Evolutionary conservation across 2,329 filamentous ascomycete genomes (phyloP).

Genomic region (Zasmidium angulare): DNA sequence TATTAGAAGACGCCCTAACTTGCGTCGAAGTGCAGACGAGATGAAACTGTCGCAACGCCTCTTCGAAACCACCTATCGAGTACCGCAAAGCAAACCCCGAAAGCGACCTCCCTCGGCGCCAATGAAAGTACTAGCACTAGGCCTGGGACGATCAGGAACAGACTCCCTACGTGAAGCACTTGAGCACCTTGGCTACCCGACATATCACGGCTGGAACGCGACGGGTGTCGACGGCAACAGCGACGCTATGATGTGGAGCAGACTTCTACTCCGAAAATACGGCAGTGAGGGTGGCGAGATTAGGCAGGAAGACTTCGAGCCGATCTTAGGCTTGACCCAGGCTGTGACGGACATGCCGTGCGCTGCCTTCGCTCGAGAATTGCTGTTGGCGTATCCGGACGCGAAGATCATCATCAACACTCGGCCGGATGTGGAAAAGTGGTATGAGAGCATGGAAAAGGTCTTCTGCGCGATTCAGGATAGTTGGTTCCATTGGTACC

Average conservation of each 20-base stretch:
- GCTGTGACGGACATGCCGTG: background rate
- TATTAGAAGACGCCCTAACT: too few relatives aligned
- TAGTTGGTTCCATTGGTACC: background rate
- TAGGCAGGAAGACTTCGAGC: background rate
- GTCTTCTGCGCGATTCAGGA: background rate
- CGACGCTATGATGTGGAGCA: background rate
- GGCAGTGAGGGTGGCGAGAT: background rate
- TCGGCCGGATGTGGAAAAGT: slow-evolving; percentile 29
- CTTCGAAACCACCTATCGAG: too few relatives aligned
- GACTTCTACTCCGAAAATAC: background rate
- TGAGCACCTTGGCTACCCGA: background rate
- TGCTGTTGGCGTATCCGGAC: slow-evolving; percentile 59
- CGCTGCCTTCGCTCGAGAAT: slow-evolving; percentile 20
- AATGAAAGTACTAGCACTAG: background rate
- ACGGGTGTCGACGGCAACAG: background rate
- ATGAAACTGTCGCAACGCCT: too few relatives aligned
- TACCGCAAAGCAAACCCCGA: too few relatives aligned
- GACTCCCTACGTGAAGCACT: background rate
- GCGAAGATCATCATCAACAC: slow-evolving; percentile 65
- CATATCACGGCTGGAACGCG: background rate
- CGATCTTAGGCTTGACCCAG: background rate
- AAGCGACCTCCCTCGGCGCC: too few relatives aligned
- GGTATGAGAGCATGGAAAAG: slow-evolving; percentile 30
- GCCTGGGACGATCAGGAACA: background rate
- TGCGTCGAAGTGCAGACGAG: too few relatives aligned